Percentiles rank a stretch among this genome's conserved stretches.
Evolutionary conservation across 371 early-diverging fungal species (phyloP).

Genomic region (Sporodiniella umbellata): DNA sequence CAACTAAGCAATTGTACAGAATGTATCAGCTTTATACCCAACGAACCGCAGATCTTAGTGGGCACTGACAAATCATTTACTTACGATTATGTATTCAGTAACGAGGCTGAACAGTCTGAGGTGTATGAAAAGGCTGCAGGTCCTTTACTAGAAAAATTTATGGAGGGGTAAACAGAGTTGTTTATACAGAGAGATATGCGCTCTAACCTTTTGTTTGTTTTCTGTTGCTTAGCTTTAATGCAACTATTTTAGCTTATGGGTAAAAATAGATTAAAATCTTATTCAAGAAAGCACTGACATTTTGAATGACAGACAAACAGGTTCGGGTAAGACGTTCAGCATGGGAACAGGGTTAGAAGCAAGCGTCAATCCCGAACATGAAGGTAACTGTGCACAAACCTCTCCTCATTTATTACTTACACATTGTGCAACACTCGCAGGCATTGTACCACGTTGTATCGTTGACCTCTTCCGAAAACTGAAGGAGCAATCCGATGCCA

Average conservation of each 20-base stretch:
- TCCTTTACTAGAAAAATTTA: constrained; percentile 74
- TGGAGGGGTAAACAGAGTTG: constrained; percentile 70
- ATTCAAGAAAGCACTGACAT: constrained; percentile 10
- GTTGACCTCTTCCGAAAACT: constrained; percentile 55
- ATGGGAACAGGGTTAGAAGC: constrained; percentile 50
- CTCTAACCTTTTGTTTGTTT: neutral
- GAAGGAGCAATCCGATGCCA: constrained; percentile 33
- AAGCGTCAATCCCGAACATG: constrained; percentile 28
- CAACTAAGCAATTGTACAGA: constrained; percentile 61
- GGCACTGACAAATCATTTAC: constrained; percentile 72
- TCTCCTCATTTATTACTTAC: constrained; percentile 13
- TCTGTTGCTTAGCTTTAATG: constrained; percentile 64
- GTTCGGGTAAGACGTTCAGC: constrained; percentile 57
- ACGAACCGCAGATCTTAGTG: constrained; percentile 59
- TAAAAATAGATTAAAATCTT: too few relatives aligned
- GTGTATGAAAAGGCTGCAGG: constrained; percentile 68
- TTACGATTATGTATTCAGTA: constrained; percentile 82
- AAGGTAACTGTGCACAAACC: constrained; percentile 20
- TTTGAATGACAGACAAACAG: constrained; percentile 36
- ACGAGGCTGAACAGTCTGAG: constrained; percentile 58
- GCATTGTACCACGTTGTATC: constrained; percentile 89
- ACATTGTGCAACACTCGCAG: constrained; percentile 36
- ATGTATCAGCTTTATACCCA: constrained; percentile 63
- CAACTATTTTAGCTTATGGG: constrained; percentile 93
- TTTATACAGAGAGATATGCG: neutral